Base-by-base conservation (phyloP, 306 rosid species). In the Gillenia trifoliata region DNA sequence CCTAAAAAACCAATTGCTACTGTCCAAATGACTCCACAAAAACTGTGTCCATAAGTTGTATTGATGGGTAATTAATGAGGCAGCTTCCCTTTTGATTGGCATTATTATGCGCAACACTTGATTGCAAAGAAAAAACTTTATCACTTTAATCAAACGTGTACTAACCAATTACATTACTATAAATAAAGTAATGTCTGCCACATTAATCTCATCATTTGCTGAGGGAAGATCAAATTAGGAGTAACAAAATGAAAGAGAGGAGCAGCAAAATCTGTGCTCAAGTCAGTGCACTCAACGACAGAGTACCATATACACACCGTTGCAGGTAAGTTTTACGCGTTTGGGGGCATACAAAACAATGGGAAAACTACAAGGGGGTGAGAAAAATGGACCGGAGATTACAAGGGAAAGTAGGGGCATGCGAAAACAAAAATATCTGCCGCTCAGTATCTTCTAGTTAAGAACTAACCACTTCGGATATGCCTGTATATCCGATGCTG, bases 391-490 rank as follows among this genome's bases (percentile, higher is more conserved):
- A 68, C 47, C 29, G n/a, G 38, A 10, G 59, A 26, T 33, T 57
- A 23, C 59, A 17, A 3, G 9, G n/a, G 59, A 31, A 47, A 47
- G 6, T 28, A 4, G 43, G 43, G 60, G 20, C 61, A 68, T 4
- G 23, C 47, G n/a, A 5, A 52, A 20, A 11, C 22, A 50, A 22
- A 43, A 11, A 33, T 22, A n/a, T 30, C 52, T 10, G 20, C 72
- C 45, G 25, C 73, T 49, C 6, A 33, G 28, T 19, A 20, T 30
- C 30, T 70, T 26, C 63, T 57, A 57, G 29, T 57, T 30, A 29
- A 70, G 52, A 16, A 19, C 74, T 31, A 70, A 33, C 74, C 33
- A 52, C 73, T 69, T 54, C 22, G 33, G n/a, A 52, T n/a, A 41
- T 33, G 64, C 8, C 5, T 3, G 12, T 8, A 63, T 19, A 13